Conservation (phyloP, 2,329 filamentous ascomycete genomes). For the Sphaceloma murrayae region DNA sequence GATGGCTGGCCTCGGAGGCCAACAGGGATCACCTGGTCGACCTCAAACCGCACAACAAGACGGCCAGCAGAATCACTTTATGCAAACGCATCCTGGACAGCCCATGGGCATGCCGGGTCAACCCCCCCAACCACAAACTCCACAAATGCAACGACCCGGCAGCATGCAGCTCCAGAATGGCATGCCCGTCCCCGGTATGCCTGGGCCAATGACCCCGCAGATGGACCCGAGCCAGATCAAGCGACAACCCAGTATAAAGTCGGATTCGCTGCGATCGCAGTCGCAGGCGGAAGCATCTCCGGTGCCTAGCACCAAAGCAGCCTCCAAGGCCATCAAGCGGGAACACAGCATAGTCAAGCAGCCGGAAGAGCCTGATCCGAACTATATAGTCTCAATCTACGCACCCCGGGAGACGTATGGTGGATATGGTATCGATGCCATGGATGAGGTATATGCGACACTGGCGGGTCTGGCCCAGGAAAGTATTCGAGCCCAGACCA, state of each 20-base stretch:
- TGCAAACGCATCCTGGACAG: conserved; percentile 25
- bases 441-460: conserved; percentile 55
- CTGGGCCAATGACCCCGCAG: conserved; percentile 32
- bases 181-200: conserved; percentile 23
- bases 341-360: conserved; percentile 16
- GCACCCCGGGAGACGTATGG: conserved; percentile 41
- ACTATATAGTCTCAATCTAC: conserved; percentile 18
- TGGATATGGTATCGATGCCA: conserved; percentile 58
- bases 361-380: conserved; percentile 12
- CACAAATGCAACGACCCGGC: conserved; percentile 13
- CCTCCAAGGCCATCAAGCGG: conserved; percentile 17
- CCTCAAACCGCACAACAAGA: conserved; percentile 14
- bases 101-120: conserved; percentile 13
- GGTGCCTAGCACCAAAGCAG: conserved; percentile 14
- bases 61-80: conserved; percentile 19
- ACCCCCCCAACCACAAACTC: conserved; percentile 16
- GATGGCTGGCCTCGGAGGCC: conserved; percentile 32
- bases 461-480: conserved; percentile 62
- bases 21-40: conserved; percentile 27
- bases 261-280: conserved; percentile 15
- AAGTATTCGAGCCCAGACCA: conserved; percentile 62
- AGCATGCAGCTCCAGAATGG: conserved; percentile 37
- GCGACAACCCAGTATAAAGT: conserved; percentile 22
- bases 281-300: conserved; percentile 17
- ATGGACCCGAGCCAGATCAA: conserved; percentile 28